Evolutionary conservation across 495 filamentous ascomycete genomes (phyloP).

Genomic region (Darksidea phi): DNA sequence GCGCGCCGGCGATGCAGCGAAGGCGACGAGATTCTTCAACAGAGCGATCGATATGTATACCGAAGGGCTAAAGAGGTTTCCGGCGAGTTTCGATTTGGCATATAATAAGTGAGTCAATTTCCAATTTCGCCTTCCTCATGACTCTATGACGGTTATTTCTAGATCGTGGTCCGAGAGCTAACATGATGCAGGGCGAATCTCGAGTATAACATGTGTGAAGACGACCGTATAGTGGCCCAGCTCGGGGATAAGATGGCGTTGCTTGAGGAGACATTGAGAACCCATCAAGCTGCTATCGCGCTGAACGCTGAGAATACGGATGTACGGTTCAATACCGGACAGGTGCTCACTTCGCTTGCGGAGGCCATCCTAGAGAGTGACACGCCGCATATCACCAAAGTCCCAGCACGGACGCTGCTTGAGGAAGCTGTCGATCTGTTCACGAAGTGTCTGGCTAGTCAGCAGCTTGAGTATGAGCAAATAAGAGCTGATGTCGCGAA

Average conservation of each 20-base stretch:
- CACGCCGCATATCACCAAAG: conserved; percentile 43
- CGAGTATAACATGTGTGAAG: conserved; percentile 64
- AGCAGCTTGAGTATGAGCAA: conserved; percentile 58
- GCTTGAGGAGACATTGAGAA: conserved; percentile 57
- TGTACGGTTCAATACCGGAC: conserved; percentile 66
- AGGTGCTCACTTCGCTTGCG: conserved; percentile 64
- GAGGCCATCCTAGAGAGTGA: conserved; percentile 56
- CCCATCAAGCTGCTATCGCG: conserved; percentile 58
- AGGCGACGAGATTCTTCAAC: conserved; percentile 66
- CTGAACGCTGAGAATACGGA: conserved; percentile 63
- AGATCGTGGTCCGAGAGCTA: background rate
- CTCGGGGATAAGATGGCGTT: conserved; percentile 54
- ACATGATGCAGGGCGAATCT: conserved; percentile 51
- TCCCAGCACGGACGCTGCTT: conserved; percentile 47
- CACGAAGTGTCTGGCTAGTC: conserved; percentile 58
- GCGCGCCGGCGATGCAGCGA: conserved; percentile 63
- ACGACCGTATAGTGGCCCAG: conserved; percentile 55
- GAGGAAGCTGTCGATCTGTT: conserved; percentile 65
- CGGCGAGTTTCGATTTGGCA: conserved; percentile 64
- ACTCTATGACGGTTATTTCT: background rate
- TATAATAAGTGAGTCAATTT: conserved; percentile 62
- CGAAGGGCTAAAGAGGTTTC: conserved; percentile 58
- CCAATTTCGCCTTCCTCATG: background rate
- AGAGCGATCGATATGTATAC: conserved; percentile 65
- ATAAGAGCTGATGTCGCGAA: conserved; percentile 47